Conservation (phyloP, 2,329 filamentous ascomycete species). For the Huntiella moniliformis region DNA sequence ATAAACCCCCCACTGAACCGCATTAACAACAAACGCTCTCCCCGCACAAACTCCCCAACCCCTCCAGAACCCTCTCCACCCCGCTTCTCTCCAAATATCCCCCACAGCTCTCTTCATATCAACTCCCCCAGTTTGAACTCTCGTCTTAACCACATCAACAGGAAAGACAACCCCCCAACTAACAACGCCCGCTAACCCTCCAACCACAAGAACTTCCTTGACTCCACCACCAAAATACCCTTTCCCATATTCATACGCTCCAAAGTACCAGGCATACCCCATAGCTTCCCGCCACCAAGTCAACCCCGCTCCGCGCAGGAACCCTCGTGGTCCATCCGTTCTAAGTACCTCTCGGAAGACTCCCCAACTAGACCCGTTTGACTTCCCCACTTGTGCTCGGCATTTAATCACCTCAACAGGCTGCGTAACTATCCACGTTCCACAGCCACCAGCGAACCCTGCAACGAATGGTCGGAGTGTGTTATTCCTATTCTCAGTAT, state of each 20-base stretch:
- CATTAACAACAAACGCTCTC: too few species aligned
- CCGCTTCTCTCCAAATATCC: constrained; percentile 46
- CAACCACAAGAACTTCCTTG: constrained; percentile 47
- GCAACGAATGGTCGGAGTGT: constrained; percentile 33
- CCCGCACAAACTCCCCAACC: constrained; percentile 17
- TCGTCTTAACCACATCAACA: constrained; percentile 78
- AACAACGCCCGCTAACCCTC: constrained; percentile 68
- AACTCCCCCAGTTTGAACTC: constrained; percentile 49
- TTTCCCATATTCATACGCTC: constrained; percentile 67
- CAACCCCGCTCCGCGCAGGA: constrained; percentile 66
- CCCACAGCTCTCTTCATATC: constrained; percentile 40
- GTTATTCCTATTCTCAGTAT: neutral
- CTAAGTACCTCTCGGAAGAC: constrained; percentile 44
- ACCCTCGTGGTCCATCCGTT: constrained; percentile 40
- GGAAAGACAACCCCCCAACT: constrained; percentile 88
- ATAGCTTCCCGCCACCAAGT: constrained; percentile 71
- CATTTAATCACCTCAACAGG: constrained; percentile 88
- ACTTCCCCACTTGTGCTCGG: constrained; percentile 48
- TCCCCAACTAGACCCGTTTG: constrained; percentile 35
- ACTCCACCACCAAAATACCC: constrained; percentile 25
- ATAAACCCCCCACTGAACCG: too few species aligned
- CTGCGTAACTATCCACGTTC: constrained; percentile 69
- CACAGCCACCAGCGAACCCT: constrained; percentile 63
- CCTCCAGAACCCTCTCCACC: constrained; percentile 46
- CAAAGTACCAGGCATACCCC: constrained; percentile 97